These are phyloP conservation scores for Begonia fuchsioides DNA, from an alignment of 306 rosid species.

Conservation along the genomic window DNA sequence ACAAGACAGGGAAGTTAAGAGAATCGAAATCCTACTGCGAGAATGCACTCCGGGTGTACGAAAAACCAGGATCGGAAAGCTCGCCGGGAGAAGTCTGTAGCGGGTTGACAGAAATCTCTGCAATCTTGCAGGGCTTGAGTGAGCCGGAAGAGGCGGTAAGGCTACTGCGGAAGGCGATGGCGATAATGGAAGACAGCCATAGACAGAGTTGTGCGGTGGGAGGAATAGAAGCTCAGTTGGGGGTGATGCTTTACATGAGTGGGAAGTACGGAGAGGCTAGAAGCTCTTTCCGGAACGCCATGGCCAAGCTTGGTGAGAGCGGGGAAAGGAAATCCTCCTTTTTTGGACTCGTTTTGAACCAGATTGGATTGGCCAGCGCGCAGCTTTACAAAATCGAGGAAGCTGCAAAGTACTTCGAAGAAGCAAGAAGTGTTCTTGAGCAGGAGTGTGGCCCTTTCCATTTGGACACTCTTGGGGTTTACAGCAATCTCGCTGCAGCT, in stretches of 20 bases:
- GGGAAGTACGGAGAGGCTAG: slow-evolving; percentile 45
- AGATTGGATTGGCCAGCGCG: slow-evolving; percentile 72
- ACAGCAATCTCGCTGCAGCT: slow-evolving; percentile 88
- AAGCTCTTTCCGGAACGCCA: slow-evolving; percentile 37
- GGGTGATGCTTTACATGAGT: slow-evolving; percentile 68
- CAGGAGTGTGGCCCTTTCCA: slow-evolving; percentile 54
- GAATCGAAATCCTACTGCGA: slow-evolving; percentile 74
- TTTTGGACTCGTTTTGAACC: slow-evolving; percentile 68
- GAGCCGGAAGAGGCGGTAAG: slow-evolving; percentile 68
- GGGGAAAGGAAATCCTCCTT: slow-evolving; percentile 55
- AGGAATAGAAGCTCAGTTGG: slow-evolving; percentile 88
- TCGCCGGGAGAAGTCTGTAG: slow-evolving; percentile 50
- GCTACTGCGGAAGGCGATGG: slow-evolving; percentile 55
- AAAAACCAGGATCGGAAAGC: slow-evolving; percentile 33
- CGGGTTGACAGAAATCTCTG: slow-evolving; percentile 55
- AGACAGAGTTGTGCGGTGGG: slow-evolving; percentile 53
- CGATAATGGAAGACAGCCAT: slow-evolving; percentile 32
- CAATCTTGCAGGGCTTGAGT: slow-evolving; percentile 45
- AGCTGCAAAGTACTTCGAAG: slow-evolving; percentile 55
- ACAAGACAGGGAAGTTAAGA: slow-evolving; percentile 50
- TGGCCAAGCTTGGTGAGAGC: slow-evolving; percentile 35
- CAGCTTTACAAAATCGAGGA: slow-evolving; percentile 59
- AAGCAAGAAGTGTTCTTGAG: slow-evolving; percentile 58
- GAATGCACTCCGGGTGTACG: slow-evolving; percentile 60
- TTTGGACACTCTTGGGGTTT: slow-evolving; percentile 66